Conservation (phyloP, 345 rosid genomes). For the Melastoma malabathricum region DNA sequence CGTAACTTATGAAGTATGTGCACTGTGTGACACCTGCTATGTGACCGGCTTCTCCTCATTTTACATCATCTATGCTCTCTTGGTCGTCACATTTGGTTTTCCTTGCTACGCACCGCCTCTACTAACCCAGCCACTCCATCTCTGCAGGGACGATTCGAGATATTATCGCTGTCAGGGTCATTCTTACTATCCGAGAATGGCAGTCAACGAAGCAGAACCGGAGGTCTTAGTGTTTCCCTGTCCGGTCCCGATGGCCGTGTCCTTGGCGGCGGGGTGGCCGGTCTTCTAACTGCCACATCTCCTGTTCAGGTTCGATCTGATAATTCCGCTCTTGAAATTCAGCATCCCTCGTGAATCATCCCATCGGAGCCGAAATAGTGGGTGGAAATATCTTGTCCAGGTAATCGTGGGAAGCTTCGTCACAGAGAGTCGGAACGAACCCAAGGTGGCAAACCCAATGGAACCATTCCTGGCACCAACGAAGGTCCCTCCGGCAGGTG, state of each 20-base stretch:
- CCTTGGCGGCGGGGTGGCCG: constrained; percentile 83
- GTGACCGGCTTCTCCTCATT: constrained; percentile 6
- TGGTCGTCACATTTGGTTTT: too few species aligned
- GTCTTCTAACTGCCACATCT: constrained; percentile 71
- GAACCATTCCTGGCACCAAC: constrained; percentile 17
- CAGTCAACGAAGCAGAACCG: constrained; percentile 60
- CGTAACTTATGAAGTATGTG: constrained; percentile 55
- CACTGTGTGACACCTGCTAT: too few species aligned
- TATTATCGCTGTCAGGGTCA: constrained; percentile 78
- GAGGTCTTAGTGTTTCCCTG: constrained; percentile 63
- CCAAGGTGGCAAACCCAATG: constrained; percentile 17
- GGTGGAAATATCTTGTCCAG: constrained; percentile 11
- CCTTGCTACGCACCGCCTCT: too few species aligned
- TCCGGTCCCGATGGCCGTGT: constrained; percentile 87
- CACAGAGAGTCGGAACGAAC: constrained; percentile 26
- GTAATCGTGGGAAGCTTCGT: constrained; percentile 38
- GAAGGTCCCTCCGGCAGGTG: constrained; percentile 11
- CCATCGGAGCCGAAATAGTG: too few species aligned
- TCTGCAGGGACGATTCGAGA: constrained; percentile 75
- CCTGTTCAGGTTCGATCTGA: constrained; percentile 57
- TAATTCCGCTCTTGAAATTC: too few species aligned
- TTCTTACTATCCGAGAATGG: constrained; percentile 59
- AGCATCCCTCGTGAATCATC: too few species aligned
- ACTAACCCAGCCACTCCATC: too few species aligned
- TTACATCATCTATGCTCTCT: too few species aligned